Percentiles rank a stretch among this genome's conserved stretches.
phyloP scores from a whole-genome alignment of 208 protist genomes.

The Strigomonas culicis region DNA sequence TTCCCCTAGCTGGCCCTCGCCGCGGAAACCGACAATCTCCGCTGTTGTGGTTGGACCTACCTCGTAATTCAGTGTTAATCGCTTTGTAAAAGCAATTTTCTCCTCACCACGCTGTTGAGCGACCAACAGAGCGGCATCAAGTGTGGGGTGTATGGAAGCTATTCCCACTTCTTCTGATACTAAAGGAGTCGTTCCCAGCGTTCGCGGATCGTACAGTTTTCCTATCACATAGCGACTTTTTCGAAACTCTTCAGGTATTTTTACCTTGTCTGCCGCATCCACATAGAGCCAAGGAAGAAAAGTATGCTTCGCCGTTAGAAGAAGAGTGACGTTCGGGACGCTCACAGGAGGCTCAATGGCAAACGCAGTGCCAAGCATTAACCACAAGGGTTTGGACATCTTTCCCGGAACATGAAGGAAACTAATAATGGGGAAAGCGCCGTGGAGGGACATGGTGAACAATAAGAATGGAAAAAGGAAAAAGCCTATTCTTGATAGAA shows the following conservation, averaged over 20 bases:
- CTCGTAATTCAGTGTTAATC: background rate
- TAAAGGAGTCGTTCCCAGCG: background rate
- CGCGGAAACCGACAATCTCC: constrained; percentile 26
- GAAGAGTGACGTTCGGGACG: constrained; percentile 2
- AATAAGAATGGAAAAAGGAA: constrained; percentile 11
- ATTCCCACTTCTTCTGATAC: constrained; percentile 14
- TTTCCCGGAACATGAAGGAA: constrained; percentile 49
- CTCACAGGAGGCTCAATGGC: background rate
- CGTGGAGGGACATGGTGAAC: background rate
- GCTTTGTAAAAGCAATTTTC: background rate
- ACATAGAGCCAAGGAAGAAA: constrained; percentile 39
- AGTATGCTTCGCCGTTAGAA: constrained; percentile 50
- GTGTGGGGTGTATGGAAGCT: background rate
- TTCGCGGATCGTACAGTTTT: constrained; percentile 21
- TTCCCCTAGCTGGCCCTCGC: constrained; percentile 24
- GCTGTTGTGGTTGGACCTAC: background rate
- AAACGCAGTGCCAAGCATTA: constrained; percentile 52
- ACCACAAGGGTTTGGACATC: constrained; percentile 41
- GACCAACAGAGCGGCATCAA: background rate
- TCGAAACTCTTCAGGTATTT: constrained; percentile 45
- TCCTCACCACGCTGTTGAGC: background rate
- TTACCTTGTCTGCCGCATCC: constrained; percentile 23
- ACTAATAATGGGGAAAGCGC: constrained; percentile 34
- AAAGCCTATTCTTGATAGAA: background rate
- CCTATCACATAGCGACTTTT: constrained; percentile 34